Evolutionary conservation across 495 filamentous ascomycete genomes (phyloP).

Genomic region (Sordaria brevicollis): DNA sequence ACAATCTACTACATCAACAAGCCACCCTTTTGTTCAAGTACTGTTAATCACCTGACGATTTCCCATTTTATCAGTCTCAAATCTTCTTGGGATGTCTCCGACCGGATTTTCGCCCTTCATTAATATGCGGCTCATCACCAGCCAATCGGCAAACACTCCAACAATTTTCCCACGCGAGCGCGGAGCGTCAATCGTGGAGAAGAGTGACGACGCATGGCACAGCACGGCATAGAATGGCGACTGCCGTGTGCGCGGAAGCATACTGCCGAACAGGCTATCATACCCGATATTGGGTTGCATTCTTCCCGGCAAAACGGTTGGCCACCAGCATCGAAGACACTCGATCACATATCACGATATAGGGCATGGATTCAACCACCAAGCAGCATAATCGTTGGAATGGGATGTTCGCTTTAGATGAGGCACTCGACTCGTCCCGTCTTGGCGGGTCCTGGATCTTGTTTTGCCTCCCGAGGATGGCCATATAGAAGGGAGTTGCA

Average conservation of each 20-base stretch:
- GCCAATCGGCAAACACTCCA: not conserved
- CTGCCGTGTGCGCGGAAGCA: conserved; percentile 9
- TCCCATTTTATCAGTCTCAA: not conserved
- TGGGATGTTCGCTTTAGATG: not conserved
- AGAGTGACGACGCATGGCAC: not conserved
- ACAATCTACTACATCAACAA: not conserved
- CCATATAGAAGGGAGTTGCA: not conserved
- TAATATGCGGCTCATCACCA: not conserved
- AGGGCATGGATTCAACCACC: not conserved
- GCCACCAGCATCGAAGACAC: not conserved
- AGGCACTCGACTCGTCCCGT: conserved; percentile 1
- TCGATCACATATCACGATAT: not conserved
- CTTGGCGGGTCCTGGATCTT: not conserved
- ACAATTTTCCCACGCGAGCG: not conserved
- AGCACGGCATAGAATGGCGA: not conserved
- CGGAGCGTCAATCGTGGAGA: not conserved
- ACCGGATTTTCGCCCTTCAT: not conserved
- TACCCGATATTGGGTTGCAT: conserved; percentile 8
- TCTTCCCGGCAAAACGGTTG: conserved; percentile 6
- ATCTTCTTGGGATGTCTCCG: not conserved
- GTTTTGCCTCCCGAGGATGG: not conserved
- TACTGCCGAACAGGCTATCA: conserved; percentile 21
- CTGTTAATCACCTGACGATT: not conserved
- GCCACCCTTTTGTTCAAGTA: not conserved
- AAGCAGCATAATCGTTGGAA: not conserved